These are phyloP conservation scores for Sistotremastrum niveocremeum DNA, from an alignment of 768 basidiomycete genomes.

Conservation along the genomic window DNA sequence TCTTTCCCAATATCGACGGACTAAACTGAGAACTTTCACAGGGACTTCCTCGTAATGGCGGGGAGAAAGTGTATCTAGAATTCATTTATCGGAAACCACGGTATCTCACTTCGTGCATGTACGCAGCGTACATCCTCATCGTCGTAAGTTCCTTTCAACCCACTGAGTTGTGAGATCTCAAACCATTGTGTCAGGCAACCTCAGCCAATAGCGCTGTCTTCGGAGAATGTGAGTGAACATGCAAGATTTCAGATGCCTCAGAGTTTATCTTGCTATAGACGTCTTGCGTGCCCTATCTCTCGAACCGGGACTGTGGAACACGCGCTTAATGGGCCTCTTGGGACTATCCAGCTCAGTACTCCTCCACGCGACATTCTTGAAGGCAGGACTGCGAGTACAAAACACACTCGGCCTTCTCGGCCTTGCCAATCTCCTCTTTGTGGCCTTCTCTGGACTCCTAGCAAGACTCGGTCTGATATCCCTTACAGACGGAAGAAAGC, in stretches of 20 bases:
- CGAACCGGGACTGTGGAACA: slow-evolving; percentile 29
- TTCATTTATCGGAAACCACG: slow-evolving; percentile 51
- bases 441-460: slow-evolving; percentile 41
- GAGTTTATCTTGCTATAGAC: slow-evolving; percentile 26
- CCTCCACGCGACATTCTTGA: slow-evolving; percentile 40
- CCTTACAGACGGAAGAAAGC: not conserved
- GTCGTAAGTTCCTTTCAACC: slow-evolving; percentile 26
- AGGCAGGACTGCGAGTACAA: slow-evolving; percentile 47
- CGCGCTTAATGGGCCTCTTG: slow-evolving; percentile 39
- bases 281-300: slow-evolving; percentile 36
- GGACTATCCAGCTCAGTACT: slow-evolving; percentile 44
- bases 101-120: slow-evolving; percentile 48
- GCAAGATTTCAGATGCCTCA: not conserved
- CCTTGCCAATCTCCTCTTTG: slow-evolving; percentile 35
- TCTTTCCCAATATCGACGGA: not conserved
- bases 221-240: slow-evolving; percentile 46
- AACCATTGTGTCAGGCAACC: slow-evolving; percentile 32
- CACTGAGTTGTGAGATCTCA: not conserved
- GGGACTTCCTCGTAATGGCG: slow-evolving; percentile 59
- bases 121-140: slow-evolving; percentile 42
- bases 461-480: slow-evolving; percentile 1
- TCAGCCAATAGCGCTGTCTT: slow-evolving; percentile 52
- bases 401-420: slow-evolving; percentile 52
- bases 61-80: slow-evolving; percentile 67
- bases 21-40: slow-evolving; percentile 13